Percentiles rank a stretch among this genome's conserved stretches.
Conservation (phyloP, 148 eudicot species). For the Rhododendron ovatum region DNA sequence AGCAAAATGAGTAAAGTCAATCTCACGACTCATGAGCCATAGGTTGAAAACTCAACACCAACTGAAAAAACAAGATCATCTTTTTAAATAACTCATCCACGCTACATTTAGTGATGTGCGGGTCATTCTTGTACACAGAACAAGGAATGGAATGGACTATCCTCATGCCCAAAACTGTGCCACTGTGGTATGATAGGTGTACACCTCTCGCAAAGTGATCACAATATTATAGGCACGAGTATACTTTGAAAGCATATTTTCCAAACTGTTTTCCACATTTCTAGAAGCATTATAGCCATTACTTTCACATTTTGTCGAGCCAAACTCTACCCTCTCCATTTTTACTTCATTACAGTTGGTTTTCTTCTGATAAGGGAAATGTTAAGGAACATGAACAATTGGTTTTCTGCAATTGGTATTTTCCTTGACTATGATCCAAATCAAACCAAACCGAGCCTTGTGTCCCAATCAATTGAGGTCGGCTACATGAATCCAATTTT, state of each 20-base stretch:
- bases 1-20: conserved; percentile 11
- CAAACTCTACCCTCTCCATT: not conserved
- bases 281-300: not conserved
- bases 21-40: not conserved
- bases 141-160: not conserved
- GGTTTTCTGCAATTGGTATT: not conserved
- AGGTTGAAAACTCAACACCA: not conserved
- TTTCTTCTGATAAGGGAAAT: not conserved
- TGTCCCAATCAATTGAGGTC: no score
- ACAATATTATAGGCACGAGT: not conserved
- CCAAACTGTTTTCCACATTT: not conserved
- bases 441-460: no score
- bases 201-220: not conserved
- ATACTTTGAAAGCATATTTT: not conserved
- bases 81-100: not conserved
- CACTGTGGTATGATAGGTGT: not conserved
- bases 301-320: not conserved
- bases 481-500: no score
- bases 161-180: not conserved
- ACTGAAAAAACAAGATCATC: not conserved
- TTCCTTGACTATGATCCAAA: not conserved
- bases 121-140: not conserved
- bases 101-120: not conserved
- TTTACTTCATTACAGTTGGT: not conserved
- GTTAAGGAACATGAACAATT: not conserved